These are phyloP conservation scores for Acer saccharum DNA, from an alignment of 345 rosid genomes.

Conservation along the genomic window DNA sequence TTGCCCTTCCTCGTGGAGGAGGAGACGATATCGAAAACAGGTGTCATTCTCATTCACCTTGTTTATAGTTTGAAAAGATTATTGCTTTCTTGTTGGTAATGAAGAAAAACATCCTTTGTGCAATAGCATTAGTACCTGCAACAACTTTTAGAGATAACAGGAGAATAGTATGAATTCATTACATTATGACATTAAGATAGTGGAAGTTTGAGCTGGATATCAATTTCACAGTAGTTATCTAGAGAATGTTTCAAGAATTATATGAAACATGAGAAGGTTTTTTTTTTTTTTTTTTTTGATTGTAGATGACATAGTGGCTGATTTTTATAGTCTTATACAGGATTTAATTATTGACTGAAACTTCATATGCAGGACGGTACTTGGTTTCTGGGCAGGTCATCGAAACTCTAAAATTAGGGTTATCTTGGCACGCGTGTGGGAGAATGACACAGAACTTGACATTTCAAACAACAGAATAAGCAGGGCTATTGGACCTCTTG, in stretches of 20 bases:
- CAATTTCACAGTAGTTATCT: not conserved
- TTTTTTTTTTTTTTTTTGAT: too few relatives aligned
- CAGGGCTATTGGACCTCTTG: slow-evolving; percentile 78
- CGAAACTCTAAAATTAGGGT: slow-evolving; percentile 94
- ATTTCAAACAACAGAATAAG: slow-evolving; percentile 83
- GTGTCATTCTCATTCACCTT: slow-evolving; percentile 28
- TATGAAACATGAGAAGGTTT: not conserved
- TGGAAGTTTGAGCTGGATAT: not conserved
- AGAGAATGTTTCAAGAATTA: not conserved
- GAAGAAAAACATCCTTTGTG: not conserved
- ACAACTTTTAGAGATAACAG: not conserved
- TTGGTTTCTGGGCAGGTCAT: slow-evolving; percentile 99
- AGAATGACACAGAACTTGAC: slow-evolving; percentile 91
- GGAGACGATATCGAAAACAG: slow-evolving; percentile 82
- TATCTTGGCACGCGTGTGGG: slow-evolving; percentile 93
- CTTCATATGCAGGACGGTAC: slow-evolving; percentile 65
- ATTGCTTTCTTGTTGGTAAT: not conserved
- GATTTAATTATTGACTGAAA: not conserved
- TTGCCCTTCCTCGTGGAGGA: slow-evolving; percentile 94
- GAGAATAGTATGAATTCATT: too few relatives aligned
- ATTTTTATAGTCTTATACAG: not conserved
- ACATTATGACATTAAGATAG: too few relatives aligned
- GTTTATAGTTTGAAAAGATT: not conserved
- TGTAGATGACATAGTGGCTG: not conserved
- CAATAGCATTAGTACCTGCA: not conserved